Evolutionary conservation across 164 flowering plant genomes (phyloP).

Genomic region (Liriodendron chinense): DNA sequence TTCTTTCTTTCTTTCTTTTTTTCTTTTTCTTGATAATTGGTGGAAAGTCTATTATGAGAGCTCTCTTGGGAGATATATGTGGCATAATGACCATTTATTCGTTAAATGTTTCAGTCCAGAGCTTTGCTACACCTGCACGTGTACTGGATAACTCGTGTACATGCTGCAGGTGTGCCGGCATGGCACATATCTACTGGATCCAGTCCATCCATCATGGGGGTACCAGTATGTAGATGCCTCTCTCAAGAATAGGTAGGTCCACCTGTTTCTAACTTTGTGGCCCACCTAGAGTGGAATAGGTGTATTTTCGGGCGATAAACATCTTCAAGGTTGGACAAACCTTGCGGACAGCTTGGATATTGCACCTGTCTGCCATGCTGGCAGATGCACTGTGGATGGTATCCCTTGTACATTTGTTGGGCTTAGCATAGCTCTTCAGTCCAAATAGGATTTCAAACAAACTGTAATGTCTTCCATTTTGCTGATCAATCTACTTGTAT

Average conservation of each 20-base stretch:
- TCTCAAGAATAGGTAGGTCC: neutral
- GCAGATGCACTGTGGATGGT: neutral
- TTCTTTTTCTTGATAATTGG: neutral
- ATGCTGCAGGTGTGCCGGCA: neutral
- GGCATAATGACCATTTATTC: neutral
- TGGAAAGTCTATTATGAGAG: no score
- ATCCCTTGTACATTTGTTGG: neutral
- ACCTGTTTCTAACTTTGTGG: neutral
- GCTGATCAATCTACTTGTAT: neutral
- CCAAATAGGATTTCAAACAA: neutral
- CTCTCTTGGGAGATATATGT: neutral
- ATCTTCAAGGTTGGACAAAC: neutral
- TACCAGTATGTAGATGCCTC: neutral
- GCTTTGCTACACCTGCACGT: neutral
- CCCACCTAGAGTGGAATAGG: neutral
- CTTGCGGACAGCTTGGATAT: neutral
- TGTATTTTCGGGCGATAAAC: neutral
- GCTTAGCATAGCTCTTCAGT: neutral
- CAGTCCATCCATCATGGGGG: neutral
- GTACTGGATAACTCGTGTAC: neutral
- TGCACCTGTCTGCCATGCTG: neutral
- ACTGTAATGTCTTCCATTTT: neutral
- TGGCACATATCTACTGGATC: neutral
- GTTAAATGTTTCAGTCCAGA: neutral
- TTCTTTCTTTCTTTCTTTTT: neutral